Base-by-base conservation (phyloP, 2,329 filamentous ascomycete genomes). In the Colletotrichum sp. region DNA sequence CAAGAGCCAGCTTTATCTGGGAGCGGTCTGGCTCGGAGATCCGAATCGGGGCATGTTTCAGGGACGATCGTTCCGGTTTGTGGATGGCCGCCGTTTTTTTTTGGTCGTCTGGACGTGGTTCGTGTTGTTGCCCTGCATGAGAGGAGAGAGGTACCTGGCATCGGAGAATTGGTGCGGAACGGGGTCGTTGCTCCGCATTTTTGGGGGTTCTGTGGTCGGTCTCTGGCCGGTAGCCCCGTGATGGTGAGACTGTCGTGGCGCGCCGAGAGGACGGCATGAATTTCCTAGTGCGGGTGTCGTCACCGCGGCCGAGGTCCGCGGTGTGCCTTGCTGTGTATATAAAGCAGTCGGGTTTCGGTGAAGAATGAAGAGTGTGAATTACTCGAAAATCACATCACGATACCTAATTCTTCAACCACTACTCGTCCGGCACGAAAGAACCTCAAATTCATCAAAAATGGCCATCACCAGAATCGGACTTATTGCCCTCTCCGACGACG, bases 391-490 rank as follows among this genome's bases (percentile, higher is more conserved):
- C 30, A 61, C 8, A 21, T 61, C 10, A 1, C n/a, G n/a, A 32
- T 32, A 32, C 18, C 4, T 16, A 12, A 8, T 32, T 1, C 9
- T 34, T 18, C n/a, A 8, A 32, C 1, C 10, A 48, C 9, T 26
- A 24, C 18, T 38, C 34, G 24, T 60, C 58, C 16, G 48, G 21
- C 18, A 58, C 58, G 43, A 38, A 66, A 62, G 5, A 10, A 5
- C 30, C 4, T 26, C 8, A 10, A 0, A 56, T 6, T 34, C 24
- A 32, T 32, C 56, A 21, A 58, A 26, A 7, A 74, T 76, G 70
- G 43, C 73, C 65, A 70, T 76, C 70, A 73, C 64, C 32, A 76
- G 73, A 65, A 52, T 76, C 60, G 70, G 73, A 32, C 34, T 76
- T 58, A 70, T 76, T 32, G 73, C 70, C 18, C 43, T 76, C 36